Base-by-base conservation (phyloP, 192 early-diverging fungal genomes). In the Thamnidium elegans region DNA sequence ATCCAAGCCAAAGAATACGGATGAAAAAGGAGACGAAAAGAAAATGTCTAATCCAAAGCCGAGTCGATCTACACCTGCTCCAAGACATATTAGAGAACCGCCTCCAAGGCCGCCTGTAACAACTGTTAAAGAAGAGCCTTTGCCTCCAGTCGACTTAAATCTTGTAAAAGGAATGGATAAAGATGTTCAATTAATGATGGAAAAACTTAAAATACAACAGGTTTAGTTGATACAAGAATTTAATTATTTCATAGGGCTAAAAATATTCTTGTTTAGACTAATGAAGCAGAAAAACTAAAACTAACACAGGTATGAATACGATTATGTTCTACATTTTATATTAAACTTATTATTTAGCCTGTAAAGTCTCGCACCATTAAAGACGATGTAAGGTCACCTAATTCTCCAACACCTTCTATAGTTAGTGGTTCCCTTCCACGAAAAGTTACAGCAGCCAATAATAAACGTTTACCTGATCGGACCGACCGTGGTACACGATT, bases 41-140 rank as follows among this genome's bases (percentile, higher is more conserved):
- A 44, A 54, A 9, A 46, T 63, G 20, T 20, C 64, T 30, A 54
- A 31, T n/a, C 53, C 50, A 39, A 63, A 48, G 7, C 61, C 67
- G 21, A 56, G 60, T 31, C 68, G 36, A 51, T 56, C 67, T 46
- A 63, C 73, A 48, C 65, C 69, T 53, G 61, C 75, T 52, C 74
- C 36, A 43, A 50, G 39, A 53, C 71, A 47, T 64, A 67, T 68
- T 72, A 71, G 59, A 69, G 66, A 64, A 13, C 51, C 55, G 23
- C 59, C 60, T 23, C 20, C 46, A 15, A 14, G 3, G 20, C 30
- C 39, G 17, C 30, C 64, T 32, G 17, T 53, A 4, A 56, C 31
- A 32, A 56, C 7, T 3, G 8, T 17, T 8, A 39, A 26, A 9
- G n/a, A 7, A 34, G 34, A 43, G 11, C 55, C 66, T 43, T n/a